Percentiles rank a stretch among this genome's conserved stretches.
Evolutionary conservation across 176 grass and related monocot species (phyloP).

Genomic region (Zoysia japonica): DNA sequence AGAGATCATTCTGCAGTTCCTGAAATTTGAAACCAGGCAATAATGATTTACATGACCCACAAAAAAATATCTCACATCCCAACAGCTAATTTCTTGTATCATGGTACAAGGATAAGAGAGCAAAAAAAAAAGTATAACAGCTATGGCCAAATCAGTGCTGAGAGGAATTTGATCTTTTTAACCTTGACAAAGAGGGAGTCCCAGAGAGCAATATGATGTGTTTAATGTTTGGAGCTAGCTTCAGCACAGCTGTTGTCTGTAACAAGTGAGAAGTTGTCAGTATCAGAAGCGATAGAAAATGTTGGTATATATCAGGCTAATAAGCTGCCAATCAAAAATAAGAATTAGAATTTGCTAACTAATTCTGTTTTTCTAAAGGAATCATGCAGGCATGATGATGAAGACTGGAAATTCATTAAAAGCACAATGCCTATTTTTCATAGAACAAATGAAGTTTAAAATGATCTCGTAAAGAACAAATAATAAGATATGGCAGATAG

Average conservation of each 20-base stretch:
- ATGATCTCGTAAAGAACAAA: constrained; percentile 17
- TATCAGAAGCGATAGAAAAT: constrained; percentile 22
- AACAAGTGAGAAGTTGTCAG: constrained; percentile 14
- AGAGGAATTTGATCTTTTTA: constrained; percentile 47
- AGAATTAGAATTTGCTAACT: not conserved
- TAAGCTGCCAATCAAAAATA: constrained; percentile 27
- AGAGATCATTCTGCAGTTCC: constrained; percentile 23
- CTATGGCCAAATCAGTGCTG: constrained; percentile 24
- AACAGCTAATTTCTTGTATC: constrained; percentile 28
- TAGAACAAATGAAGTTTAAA: constrained; percentile 22
- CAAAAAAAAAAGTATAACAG: not conserved
- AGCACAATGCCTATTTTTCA: constrained; percentile 15
- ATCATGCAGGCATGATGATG: not conserved
- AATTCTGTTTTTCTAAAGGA: not conserved
- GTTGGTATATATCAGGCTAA: constrained; percentile 22
- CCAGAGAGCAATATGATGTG: constrained; percentile 86
- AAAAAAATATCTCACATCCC: constrained; percentile 25
- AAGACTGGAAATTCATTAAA: constrained; percentile 16
- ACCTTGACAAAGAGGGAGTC: constrained; percentile 97
- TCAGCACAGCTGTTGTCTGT: constrained; percentile 77
- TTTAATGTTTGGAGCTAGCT: constrained; percentile 58
- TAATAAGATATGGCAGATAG: constrained; percentile 20
- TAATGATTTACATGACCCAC: not conserved
- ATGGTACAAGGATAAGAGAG: not conserved
- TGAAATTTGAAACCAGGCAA: constrained; percentile 16